Conservation (phyloP, 768 basidiomycete species). For the Suillus bovinus region DNA sequence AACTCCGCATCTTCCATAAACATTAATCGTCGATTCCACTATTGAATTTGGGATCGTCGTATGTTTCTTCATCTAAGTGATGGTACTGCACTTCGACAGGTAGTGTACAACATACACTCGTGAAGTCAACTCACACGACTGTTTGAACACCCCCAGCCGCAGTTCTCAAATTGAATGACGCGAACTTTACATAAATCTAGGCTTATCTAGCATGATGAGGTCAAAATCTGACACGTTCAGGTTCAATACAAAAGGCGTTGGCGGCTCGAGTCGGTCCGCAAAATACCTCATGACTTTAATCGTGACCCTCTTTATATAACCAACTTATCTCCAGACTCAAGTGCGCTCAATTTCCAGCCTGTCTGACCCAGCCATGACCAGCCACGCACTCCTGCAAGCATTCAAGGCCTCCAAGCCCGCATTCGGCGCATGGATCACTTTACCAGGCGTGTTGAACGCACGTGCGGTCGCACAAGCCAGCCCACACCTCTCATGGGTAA, state of each 20-base stretch:
- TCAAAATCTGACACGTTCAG: constrained; percentile 15
- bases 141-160: neutral
- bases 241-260: too few relatives aligned
- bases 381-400: constrained; percentile 52
- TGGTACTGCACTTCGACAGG: neutral
- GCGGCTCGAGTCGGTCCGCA: neutral
- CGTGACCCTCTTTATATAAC: neutral
- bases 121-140: neutral
- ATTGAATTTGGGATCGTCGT: neutral
- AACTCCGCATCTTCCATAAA: neutral
- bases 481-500: constrained; percentile 59
- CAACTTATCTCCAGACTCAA: neutral
- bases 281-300: constrained; percentile 8
- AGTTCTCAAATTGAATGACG: neutral
- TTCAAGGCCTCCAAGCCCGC: constrained; percentile 59
- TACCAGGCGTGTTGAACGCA: constrained; percentile 59
- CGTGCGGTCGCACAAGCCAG: constrained; percentile 59
- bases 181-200: constrained; percentile 1
- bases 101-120: neutral
- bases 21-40: neutral
- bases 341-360: neutral
- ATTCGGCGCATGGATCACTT: constrained; percentile 67
- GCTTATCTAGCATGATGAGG: neutral
- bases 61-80: neutral
- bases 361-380: constrained; percentile 40